These are phyloP conservation scores for Phaffia rhodozyma DNA, from an alignment of 1,284 basidiomycete genomes.

Conservation along the genomic window DNA sequence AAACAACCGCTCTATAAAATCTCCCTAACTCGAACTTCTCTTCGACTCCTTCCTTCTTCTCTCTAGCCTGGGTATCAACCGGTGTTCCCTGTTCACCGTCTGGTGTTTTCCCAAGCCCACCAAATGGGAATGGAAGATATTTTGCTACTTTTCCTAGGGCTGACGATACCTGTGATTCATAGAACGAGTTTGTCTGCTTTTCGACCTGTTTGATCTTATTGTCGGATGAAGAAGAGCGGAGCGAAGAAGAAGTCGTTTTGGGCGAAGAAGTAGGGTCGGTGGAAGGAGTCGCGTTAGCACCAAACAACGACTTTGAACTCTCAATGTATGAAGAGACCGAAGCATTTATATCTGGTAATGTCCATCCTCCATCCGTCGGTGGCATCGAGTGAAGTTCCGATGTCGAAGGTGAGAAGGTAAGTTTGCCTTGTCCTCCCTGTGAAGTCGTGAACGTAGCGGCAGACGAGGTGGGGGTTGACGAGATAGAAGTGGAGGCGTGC, in stretches of 20 bases:
- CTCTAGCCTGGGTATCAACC: slow-evolving; percentile 19
- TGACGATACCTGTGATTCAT: background rate
- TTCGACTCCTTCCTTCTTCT: slow-evolving; percentile 26
- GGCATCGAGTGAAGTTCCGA: background rate
- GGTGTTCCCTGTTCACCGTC: slow-evolving; percentile 13
- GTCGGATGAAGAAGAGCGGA: background rate
- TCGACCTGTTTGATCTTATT: background rate
- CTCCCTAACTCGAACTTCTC: slow-evolving; percentile 35
- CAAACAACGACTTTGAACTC: background rate
- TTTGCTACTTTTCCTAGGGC: background rate
- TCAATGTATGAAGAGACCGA: background rate
- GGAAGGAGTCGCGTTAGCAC: background rate
- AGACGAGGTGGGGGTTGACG: too few relatives aligned
- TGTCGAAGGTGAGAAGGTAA: background rate
- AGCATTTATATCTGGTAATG: slow-evolving; percentile 10
- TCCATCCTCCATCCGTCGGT: background rate
- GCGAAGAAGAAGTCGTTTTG: background rate
- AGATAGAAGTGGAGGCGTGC: background rate
- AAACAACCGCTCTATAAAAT: slow-evolving; percentile 37
- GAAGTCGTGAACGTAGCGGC: background rate
- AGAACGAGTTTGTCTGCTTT: background rate
- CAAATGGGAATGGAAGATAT: slow-evolving; percentile 18
- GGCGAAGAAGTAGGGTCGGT: background rate
- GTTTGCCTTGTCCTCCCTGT: slow-evolving; percentile 11
- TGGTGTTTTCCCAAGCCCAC: slow-evolving; percentile 20